Conservation (phyloP, 305 asterid genomes). For the Solanum chacoense region DNA sequence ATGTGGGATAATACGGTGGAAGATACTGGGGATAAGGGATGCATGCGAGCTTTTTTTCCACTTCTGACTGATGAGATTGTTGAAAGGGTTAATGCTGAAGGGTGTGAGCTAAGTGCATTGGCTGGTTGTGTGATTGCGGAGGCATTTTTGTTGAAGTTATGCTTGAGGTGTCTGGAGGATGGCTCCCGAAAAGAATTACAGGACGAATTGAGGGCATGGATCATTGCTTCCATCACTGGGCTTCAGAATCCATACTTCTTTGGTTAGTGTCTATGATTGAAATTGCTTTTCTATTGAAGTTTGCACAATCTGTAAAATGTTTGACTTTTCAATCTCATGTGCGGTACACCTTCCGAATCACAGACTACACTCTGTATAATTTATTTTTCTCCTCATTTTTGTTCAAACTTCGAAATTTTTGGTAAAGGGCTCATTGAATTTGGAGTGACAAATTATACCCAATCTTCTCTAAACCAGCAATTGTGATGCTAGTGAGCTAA, state of each 20-base stretch:
- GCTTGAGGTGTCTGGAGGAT: constrained; percentile 35
- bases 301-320: not conserved
- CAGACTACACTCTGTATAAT: not conserved
- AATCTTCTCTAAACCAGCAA: not conserved
- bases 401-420: not conserved
- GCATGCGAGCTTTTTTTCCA: constrained; percentile 38
- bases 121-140: constrained; percentile 52
- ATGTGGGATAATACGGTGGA: constrained; percentile 17
- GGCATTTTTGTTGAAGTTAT: constrained; percentile 46
- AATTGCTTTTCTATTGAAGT: not conserved
- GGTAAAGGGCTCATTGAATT: not conserved
- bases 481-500: not conserved
- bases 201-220: constrained; percentile 44
- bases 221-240: constrained; percentile 44
- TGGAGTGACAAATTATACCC: not conserved
- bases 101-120: constrained; percentile 29
- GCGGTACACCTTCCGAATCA: not conserved
- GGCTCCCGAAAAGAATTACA: constrained; percentile 28
- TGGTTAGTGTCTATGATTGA: constrained; percentile 27
- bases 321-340: not conserved
- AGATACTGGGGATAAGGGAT: constrained; percentile 8
- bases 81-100: constrained; percentile 20
- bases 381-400: not conserved
- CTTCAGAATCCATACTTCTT: constrained; percentile 35
- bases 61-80: constrained; percentile 31